These are phyloP conservation scores for Arabidopsis arenosa DNA, from an alignment of 345 rosid genomes.

Conservation along the genomic window DNA sequence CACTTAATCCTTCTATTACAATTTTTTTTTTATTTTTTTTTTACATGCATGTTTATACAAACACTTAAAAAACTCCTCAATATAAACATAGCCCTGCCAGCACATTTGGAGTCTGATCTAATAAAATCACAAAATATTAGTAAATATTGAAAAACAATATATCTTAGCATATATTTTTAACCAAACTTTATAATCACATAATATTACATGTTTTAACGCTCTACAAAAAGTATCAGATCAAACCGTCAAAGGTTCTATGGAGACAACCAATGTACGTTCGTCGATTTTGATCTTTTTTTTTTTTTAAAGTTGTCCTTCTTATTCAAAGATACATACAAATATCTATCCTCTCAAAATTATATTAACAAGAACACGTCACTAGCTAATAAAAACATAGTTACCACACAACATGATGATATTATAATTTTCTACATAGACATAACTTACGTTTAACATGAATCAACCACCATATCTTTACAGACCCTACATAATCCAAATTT, in stretches of 20 bases:
- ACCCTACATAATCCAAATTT: neutral
- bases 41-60: neutral
- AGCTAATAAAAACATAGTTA: constrained; percentile 4
- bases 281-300: neutral
- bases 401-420: constrained; percentile 2
- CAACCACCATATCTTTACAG: neutral
- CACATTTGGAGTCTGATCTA: neutral
- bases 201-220: neutral
- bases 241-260: neutral
- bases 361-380: constrained; percentile 11
- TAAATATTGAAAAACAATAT: neutral
- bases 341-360: neutral
- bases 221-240: neutral
- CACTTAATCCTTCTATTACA: neutral
- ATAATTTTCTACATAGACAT: neutral
- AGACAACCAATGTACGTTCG: neutral
- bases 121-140: neutral
- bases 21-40: no score
- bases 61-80: neutral
- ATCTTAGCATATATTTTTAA: neutral
- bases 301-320: neutral
- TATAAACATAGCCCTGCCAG: neutral
- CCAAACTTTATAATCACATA: neutral
- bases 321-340: neutral
- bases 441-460: constrained; percentile 9